Evolutionary conservation across 2,329 filamentous ascomycete genomes (phyloP).

Genomic region (Neofusicoccum kwambonambiense): DNA sequence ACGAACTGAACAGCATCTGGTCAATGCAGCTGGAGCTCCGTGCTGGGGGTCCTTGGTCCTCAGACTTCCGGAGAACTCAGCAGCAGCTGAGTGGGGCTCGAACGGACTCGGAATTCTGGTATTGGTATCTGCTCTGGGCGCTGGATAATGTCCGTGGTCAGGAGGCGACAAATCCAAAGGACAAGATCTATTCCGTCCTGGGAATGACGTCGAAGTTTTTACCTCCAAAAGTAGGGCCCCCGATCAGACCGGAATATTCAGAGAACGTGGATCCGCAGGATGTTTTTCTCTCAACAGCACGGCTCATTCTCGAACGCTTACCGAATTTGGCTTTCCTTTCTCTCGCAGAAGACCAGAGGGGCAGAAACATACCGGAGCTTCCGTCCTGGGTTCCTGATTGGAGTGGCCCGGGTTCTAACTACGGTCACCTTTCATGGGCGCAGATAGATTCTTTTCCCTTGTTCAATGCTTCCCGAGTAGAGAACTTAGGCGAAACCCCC

Average conservation of each 20-base stretch:
- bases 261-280: background rate
- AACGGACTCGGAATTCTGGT: constrained; percentile 1
- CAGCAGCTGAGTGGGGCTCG: background rate
- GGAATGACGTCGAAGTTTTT: background rate
- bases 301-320: background rate
- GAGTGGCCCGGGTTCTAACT: background rate
- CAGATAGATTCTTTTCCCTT: background rate
- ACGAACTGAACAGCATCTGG: background rate
- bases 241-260: background rate
- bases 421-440: background rate
- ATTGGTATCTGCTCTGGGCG: background rate
- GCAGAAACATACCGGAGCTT: background rate
- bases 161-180: background rate
- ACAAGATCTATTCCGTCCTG: background rate
- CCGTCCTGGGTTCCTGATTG: constrained; percentile 7
- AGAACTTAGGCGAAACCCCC: background rate
- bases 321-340: background rate
- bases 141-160: background rate
- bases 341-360: background rate
- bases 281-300: background rate
- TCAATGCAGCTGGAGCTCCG: background rate
- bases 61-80: background rate
- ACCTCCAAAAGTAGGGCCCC: background rate
- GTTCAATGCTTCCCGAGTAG: background rate
- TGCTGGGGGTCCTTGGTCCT: background rate